phyloP scores from a whole-genome alignment of 2,329 filamentous ascomycete species.

The Mycocentrospora acerina region DNA sequence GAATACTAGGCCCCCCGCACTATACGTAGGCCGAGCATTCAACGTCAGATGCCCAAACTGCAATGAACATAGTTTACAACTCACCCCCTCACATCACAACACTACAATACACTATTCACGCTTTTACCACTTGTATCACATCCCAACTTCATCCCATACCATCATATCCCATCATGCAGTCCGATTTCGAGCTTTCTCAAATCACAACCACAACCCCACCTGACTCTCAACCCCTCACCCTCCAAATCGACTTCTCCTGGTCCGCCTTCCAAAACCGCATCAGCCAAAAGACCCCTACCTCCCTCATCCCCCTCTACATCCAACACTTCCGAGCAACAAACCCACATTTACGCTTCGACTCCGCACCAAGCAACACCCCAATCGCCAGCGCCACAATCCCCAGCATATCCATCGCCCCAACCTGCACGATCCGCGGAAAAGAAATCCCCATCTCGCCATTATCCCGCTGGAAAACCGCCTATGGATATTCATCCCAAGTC shows the following conservation, averaged over 20 bases:
- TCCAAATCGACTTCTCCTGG: constrained; percentile 22
- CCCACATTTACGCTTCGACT: constrained; percentile 18
- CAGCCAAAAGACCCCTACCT: constrained; percentile 10
- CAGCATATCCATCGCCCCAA: constrained; percentile 16
- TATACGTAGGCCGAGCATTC: too few relatives aligned
- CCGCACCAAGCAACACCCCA: constrained; percentile 1
- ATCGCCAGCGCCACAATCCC: constrained; percentile 19
- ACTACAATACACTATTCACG: too few relatives aligned
- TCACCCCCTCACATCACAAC: too few relatives aligned
- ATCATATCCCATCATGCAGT: too few relatives aligned
- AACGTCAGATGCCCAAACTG: too few relatives aligned
- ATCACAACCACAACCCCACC: too few relatives aligned
- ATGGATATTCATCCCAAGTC: constrained; percentile 21
- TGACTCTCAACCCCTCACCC: constrained; percentile 3
- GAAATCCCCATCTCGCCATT: constrained; percentile 18
- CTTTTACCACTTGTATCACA: too few relatives aligned
- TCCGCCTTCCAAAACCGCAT: constrained; percentile 20
- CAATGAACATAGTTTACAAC: too few relatives aligned
- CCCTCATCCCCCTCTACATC: constrained; percentile 15
- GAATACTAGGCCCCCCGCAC: too few relatives aligned
- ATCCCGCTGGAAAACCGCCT: constrained; percentile 19
- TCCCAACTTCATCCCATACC: too few relatives aligned
- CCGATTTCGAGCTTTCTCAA: too few relatives aligned
- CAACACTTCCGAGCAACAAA: constrained; percentile 21
- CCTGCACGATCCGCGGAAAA: constrained; percentile 15